A percentile compares a stretch with the other conserved stretches of the same genome.
These are phyloP conservation scores for Cicer judaicum DNA, from an alignment of 306 rosid genomes.

Conservation along the genomic window DNA sequence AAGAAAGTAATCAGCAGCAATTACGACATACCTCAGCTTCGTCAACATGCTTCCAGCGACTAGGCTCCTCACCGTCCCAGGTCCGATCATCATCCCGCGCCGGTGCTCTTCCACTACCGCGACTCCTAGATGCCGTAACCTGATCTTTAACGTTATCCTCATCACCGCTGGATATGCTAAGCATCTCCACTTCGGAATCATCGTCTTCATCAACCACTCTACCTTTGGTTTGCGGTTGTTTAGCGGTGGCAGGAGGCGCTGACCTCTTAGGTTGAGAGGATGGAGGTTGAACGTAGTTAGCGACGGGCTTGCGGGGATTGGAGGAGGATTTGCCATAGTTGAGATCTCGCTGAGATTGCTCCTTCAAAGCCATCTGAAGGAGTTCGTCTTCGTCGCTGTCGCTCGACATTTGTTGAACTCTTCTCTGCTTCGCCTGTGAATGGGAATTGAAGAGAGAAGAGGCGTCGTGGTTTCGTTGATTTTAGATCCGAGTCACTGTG, in stretches of 20 bases:
- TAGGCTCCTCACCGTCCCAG: conserved; percentile 98
- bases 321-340: conserved; percentile 61
- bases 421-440: not conserved
- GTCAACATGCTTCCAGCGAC: conserved; percentile 86
- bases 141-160: conserved; percentile 65
- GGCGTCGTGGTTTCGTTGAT: conserved; percentile 13
- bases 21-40: conserved; percentile 73
- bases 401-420: conserved; percentile 70
- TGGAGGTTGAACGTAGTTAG: conserved; percentile 84
- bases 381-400: conserved; percentile 96
- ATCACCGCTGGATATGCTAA: conserved; percentile 97
- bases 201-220: conserved; percentile 77
- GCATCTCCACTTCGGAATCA: conserved; percentile 96
- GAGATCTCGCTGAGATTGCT: conserved; percentile 81
- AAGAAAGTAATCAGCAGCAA: not conserved
- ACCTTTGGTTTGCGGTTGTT: conserved; percentile 37
- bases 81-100: conserved; percentile 61
- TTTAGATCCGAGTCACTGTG: conserved; percentile 44
- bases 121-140: conserved; percentile 47
- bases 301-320: conserved; percentile 79
- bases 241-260: conserved; percentile 29
- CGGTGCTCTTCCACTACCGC: conserved; percentile 46
- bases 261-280: conserved; percentile 53
- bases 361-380: conserved; percentile 92
- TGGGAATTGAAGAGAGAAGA: conserved; percentile 20